Evolutionary conservation across 768 basidiomycete genomes (phyloP).

Genomic region (Coprinopsis sp.): DNA sequence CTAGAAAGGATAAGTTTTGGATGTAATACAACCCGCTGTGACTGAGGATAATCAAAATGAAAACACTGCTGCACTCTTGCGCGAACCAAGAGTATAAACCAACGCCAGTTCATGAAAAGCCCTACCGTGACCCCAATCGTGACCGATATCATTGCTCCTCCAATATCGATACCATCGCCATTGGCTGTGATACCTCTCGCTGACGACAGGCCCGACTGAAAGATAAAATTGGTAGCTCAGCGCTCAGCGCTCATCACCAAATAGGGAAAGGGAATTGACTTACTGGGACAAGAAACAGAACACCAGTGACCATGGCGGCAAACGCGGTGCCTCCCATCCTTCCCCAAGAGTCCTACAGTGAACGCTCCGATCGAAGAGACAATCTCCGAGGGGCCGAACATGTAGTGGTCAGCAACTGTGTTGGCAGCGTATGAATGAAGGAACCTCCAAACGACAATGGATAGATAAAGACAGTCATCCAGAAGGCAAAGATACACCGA

Average conservation of each 20-base stretch:
- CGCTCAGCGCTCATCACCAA: background rate
- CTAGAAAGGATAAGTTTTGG: constrained; percentile 29
- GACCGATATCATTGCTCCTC: constrained; percentile 85
- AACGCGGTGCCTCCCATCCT: constrained; percentile 84
- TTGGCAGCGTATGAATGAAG: constrained; percentile 76
- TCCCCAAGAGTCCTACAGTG: constrained; percentile 73
- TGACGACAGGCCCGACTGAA: constrained; percentile 77
- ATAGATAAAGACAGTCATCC: constrained; percentile 72
- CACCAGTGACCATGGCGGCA: constrained; percentile 87
- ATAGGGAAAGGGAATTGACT: constrained; percentile 25
- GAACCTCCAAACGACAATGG: constrained; percentile 83
- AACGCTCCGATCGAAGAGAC: constrained; percentile 86
- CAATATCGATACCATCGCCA: constrained; percentile 79
- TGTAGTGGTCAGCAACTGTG: constrained; percentile 78
- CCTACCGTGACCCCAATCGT: constrained; percentile 89
- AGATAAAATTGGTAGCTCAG: too few relatives aligned
- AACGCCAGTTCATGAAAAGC: constrained; percentile 81
- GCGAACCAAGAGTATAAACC: constrained; percentile 80
- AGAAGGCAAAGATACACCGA: constrained; percentile 66
- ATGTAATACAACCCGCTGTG: background rate
- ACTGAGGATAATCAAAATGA: constrained; percentile 50
- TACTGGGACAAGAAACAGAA: constrained; percentile 83
- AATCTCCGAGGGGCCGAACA: constrained; percentile 79
- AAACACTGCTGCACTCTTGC: constrained; percentile 83
- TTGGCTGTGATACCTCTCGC: constrained; percentile 81